Evolutionary conservation across 345 rosid genomes (phyloP), one percentile per base, ranked within the genome.

Genomic region (Hypericum androsaemum): DNA sequence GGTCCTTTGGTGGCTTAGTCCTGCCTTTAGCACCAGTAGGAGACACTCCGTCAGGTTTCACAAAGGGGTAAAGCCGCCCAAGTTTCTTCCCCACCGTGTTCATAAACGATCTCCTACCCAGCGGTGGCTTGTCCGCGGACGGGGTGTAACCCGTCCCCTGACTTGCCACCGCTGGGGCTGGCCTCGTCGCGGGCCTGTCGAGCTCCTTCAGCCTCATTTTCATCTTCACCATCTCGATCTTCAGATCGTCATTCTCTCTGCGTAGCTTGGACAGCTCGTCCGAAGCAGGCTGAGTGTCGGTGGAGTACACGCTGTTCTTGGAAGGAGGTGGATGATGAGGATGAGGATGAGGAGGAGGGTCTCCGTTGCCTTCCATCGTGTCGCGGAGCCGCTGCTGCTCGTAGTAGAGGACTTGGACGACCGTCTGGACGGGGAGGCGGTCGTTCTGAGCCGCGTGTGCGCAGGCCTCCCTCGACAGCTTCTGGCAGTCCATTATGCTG

Each of bases 381-480:
- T 87, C 94, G 12, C 88, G 73, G 16, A 90, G 64, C 49, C 96
- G 89, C 54, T 84, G 95, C 61, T 87, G 98, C 70, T 90, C 95
- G 42, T 84, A 70, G 75, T 84, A 84, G 52, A 87, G 98, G 28
- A 90, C 98, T 64, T 87, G 96, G 60, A 90, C 98, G 39, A 87
- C 87, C 0, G 95, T 87, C 35, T 90, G 96, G 50, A 84, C 94
- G 0, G 95, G 96, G 35, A 90, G 94, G 62, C 94, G 73, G 56
- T 87, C 87, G 8, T 90, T 90, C 51, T 81, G 89, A 17, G 98
- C 92, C 6, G 96, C 98, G 12, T 90, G 98, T 11, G 98, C 98
- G 52, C 96, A 87, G 2, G 95, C 96, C 66, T 84, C 95, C 43
- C 98, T 43, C 0, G 98, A 84, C 41, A 87, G 94, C 51, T 87